Evolutionary conservation across 2,329 filamentous ascomycete species (phyloP).

Genomic region (Claviceps quebecensis): DNA sequence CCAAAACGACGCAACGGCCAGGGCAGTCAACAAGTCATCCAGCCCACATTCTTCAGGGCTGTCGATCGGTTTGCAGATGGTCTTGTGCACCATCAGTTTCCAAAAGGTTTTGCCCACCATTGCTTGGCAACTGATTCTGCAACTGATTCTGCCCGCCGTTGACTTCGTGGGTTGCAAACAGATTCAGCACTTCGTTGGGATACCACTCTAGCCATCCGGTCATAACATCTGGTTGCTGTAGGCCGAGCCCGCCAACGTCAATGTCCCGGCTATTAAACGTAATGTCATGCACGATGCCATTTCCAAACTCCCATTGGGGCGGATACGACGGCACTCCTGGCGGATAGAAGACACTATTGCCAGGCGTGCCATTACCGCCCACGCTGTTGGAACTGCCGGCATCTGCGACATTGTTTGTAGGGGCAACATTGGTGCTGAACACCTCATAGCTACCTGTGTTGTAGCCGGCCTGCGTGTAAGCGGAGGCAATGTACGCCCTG

Average conservation of each 20-base stretch:
- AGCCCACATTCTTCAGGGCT: background rate
- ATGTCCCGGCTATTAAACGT: slow-evolving; percentile 67
- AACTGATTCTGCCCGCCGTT: slow-evolving; percentile 8
- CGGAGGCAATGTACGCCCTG: slow-evolving; percentile 20
- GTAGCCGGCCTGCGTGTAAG: slow-evolving; percentile 28
- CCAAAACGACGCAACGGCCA: background rate
- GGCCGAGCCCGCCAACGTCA: slow-evolving; percentile 53
- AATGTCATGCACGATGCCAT: slow-evolving; percentile 35
- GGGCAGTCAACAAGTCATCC: background rate
- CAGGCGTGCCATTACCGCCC: background rate
- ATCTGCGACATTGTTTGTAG: slow-evolving; percentile 27
- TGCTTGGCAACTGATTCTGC: too few relatives aligned
- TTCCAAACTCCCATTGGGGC: slow-evolving; percentile 17
- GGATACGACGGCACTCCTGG: slow-evolving; percentile 16
- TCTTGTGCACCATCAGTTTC: background rate
- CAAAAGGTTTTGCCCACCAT: background rate
- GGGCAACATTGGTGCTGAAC: slow-evolving; percentile 24
- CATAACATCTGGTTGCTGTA: slow-evolving; percentile 48
- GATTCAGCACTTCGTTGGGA: slow-evolving; percentile 48
- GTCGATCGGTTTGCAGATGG: background rate
- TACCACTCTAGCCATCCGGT: slow-evolving; percentile 61
- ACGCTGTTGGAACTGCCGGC: background rate
- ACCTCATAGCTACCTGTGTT: slow-evolving; percentile 28
- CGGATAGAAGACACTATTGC: slow-evolving; percentile 13
- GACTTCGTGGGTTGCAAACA: slow-evolving; percentile 30